phyloP scores from a whole-genome alignment of 768 basidiomycete species.

The Rhizopogon sp. region DNA sequence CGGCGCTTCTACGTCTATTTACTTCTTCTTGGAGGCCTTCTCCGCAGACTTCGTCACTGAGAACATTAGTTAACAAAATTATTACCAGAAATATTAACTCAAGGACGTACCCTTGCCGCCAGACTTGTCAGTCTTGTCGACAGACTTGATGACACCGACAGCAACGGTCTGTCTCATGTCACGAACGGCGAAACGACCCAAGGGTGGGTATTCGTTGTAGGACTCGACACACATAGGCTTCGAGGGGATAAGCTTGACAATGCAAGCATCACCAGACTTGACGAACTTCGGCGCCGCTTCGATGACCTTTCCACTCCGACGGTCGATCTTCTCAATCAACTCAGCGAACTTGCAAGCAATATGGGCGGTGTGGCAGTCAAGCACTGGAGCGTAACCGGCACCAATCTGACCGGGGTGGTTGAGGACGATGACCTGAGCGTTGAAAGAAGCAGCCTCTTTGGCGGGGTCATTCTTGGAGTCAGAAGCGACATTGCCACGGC shows the following conservation, averaged over 20 bases:
- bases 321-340: slow-evolving; percentile 99
- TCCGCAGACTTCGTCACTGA: slow-evolving; percentile 91
- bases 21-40: slow-evolving; percentile 96
- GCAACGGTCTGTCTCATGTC: slow-evolving; percentile 99
- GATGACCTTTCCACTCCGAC: slow-evolving; percentile 92
- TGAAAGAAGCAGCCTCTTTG: slow-evolving; percentile 99
- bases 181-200: slow-evolving; percentile 99
- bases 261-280: slow-evolving; percentile 99
- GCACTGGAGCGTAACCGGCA: slow-evolving; percentile 97
- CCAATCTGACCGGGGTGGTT: slow-evolving; percentile 99
- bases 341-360: slow-evolving; percentile 99
- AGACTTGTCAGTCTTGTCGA: slow-evolving; percentile 89
- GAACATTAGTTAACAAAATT: slow-evolving; percentile 9
- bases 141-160: slow-evolving; percentile 97
- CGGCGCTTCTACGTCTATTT: slow-evolving; percentile 77
- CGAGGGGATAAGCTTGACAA: slow-evolving; percentile 93
- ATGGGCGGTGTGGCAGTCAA: slow-evolving; percentile 99
- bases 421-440: slow-evolving; percentile 99
- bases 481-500: slow-evolving; percentile 98
- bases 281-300: slow-evolving; percentile 92
- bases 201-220: slow-evolving; percentile 97
- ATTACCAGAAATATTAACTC: neutral
- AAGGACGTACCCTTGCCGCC: slow-evolving; percentile 71
- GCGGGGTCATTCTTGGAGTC: slow-evolving; percentile 99
- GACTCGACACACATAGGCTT: slow-evolving; percentile 96